Conservation (phyloP, 1,284 basidiomycete species). For the Bothia castanella region DNA sequence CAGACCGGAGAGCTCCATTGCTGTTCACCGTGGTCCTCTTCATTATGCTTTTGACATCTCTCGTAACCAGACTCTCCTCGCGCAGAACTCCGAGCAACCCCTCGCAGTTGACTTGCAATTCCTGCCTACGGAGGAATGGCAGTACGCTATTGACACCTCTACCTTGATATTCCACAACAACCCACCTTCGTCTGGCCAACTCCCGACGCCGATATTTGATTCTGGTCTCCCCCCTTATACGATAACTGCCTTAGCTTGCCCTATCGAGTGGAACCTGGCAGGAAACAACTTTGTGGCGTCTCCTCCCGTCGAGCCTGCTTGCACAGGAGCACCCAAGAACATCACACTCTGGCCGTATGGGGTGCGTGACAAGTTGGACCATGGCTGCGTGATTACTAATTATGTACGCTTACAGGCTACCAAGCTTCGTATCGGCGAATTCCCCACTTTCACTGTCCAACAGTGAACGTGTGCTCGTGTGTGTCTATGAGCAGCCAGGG, state of each 20-base stretch:
- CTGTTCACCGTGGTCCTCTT: slow-evolving; percentile 53
- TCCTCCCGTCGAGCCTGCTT: slow-evolving; percentile 36
- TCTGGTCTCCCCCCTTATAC: background rate
- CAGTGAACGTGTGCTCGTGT: background rate
- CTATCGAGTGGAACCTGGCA: slow-evolving; percentile 46
- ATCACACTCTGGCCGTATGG: slow-evolving; percentile 8
- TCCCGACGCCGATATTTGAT: slow-evolving; percentile 38
- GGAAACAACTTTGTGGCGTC: slow-evolving; percentile 49
- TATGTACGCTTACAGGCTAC: too few species aligned
- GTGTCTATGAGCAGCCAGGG: too few species aligned
- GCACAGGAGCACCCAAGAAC: background rate
- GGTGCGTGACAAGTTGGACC: slow-evolving; percentile 17
- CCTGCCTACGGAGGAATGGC: slow-evolving; percentile 39
- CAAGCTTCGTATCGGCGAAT: slow-evolving; percentile 53
- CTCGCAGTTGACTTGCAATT: slow-evolving; percentile 42
- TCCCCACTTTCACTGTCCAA: slow-evolving; percentile 36
- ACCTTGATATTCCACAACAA: slow-evolving; percentile 46
- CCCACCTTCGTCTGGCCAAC: slow-evolving; percentile 40
- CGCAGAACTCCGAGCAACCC: slow-evolving; percentile 41
- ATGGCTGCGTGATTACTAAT: too few species aligned
- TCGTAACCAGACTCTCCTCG: slow-evolving; percentile 38
- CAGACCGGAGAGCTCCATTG: slow-evolving; percentile 47
- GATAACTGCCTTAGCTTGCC: slow-evolving; percentile 46
- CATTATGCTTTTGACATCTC: slow-evolving; percentile 54
- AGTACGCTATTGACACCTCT: slow-evolving; percentile 34